Evolutionary conservation across 805 yeast species (phyloP), one percentile per base, ranked within the genome.

Genomic region (Candida coleopterorum): DNA sequence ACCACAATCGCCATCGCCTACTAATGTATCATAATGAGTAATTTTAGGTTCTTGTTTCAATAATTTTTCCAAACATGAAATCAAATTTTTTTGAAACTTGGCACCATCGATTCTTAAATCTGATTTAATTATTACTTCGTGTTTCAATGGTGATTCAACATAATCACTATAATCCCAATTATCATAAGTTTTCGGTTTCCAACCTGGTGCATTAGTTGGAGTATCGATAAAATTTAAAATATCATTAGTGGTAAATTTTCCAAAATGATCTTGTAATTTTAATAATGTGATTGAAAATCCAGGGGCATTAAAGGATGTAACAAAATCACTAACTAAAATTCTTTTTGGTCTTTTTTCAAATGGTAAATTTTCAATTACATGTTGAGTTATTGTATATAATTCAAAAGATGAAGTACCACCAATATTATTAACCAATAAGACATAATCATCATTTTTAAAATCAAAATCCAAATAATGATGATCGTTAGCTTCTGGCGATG

Each of bases 1-100:
- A 27, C 97, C 97, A 62, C 97, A 89, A 56, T 89, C 97, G 49
- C 97, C 97, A 57, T 89, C 97, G 40, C 97, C 97, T 1, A 90
- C 96, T 46, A 79, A 70, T 2, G 94, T 83, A 52, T 89, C 97
- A 47, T 84, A 79, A 38, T 77, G 72, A 1, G 97, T 89, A 51
- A 89, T 82, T 49, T 77, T 74, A 2, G 95, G 93, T 58, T 89
- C 97, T 33, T 49, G 44, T 29, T 55, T 45, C 6, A 60, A 52
- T 29, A 68, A 45, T 9, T 43, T 44, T 6, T 55, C 23, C 49
- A 67, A 47, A 4, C 58, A 60, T n/a, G 74, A 74, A 18, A 70
- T 64, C 29, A 81, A 62, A 6, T 80, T 61, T 6, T 58, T 55
- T 36, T 74, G 63, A 38, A 85, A 80, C 26, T 75, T 78, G 6